These are phyloP conservation scores for Aspergillus fumigatiaffinis DNA, from an alignment of 2,329 filamentous ascomycete species.

Conservation along the genomic window DNA sequence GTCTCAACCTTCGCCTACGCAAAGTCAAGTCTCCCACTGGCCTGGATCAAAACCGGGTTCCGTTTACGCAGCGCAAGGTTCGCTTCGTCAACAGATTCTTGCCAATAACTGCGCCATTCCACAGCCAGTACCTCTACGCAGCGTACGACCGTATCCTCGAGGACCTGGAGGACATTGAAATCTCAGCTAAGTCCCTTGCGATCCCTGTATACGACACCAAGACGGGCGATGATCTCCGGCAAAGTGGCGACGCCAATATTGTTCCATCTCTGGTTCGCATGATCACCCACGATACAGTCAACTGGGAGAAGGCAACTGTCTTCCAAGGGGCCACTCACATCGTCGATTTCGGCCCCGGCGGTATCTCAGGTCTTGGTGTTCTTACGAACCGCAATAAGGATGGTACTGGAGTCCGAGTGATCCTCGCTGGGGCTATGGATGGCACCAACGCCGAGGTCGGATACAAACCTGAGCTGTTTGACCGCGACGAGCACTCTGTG, in stretches of 20 bases:
- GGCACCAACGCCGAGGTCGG: conserved; percentile 87
- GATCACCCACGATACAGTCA: conserved; percentile 89
- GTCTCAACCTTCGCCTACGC: conserved; percentile 87
- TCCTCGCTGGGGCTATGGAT: conserved; percentile 88
- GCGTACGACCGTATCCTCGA: conserved; percentile 79
- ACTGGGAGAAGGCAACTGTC: conserved; percentile 92
- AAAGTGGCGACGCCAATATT: conserved; percentile 68
- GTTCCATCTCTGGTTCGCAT: conserved; percentile 83
- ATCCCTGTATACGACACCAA: conserved; percentile 90
- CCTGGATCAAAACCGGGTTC: conserved; percentile 88
- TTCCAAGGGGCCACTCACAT: conserved; percentile 92
- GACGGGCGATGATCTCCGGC: conserved; percentile 78
- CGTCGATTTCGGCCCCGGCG: conserved; percentile 92
- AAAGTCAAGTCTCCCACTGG: conserved; percentile 99
- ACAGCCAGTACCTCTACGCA: conserved; percentile 86
- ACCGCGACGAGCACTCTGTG: conserved; percentile 91
- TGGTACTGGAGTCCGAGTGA: conserved; percentile 93
- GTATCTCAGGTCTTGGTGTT: conserved; percentile 91
- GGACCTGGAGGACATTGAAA: conserved; percentile 77
- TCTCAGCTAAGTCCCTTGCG: conserved; percentile 67
- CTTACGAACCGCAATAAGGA: conserved; percentile 99
- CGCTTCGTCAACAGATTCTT: conserved; percentile 96
- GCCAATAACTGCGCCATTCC: conserved; percentile 96
- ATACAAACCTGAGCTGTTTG: conserved; percentile 97
- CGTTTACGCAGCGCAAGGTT: conserved; percentile 91